phyloP scores from a whole-genome alignment of 1,284 basidiomycete species.

The Agroathelia rolfsii region DNA sequence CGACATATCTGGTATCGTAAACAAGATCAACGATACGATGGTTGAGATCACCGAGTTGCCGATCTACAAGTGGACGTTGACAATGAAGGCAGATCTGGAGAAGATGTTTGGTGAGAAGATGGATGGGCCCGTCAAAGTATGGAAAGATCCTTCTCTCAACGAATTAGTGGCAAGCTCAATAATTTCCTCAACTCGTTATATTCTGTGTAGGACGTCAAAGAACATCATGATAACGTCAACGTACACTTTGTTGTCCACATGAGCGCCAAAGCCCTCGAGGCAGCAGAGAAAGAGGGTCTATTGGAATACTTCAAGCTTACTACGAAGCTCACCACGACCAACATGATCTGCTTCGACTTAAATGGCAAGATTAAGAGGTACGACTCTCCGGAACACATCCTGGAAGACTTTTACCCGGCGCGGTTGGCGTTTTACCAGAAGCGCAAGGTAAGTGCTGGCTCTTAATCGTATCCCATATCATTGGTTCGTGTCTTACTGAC shows the following conservation, averaged over 20 bases:
- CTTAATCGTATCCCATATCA: too few relatives aligned
- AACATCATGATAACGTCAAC: conserved; percentile 89
- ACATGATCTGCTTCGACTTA: conserved; percentile 99
- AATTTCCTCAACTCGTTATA: too few relatives aligned
- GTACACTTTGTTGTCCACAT: conserved; percentile 88
- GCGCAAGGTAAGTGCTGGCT: conserved; percentile 61
- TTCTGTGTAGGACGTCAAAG: conserved; percentile 78
- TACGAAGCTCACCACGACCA: conserved; percentile 76
- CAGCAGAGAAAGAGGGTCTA: conserved; percentile 84
- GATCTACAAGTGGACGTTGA: conserved; percentile 91
- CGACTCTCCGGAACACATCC: conserved; percentile 80
- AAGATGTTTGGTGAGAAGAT: conserved; percentile 68
- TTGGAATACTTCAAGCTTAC: conserved; percentile 89
- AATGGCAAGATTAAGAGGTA: conserved; percentile 97
- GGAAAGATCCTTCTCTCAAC: too few relatives aligned
- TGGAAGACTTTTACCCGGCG: conserved; percentile 89
- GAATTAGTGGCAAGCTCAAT: too few relatives aligned
- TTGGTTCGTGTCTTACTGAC: too few relatives aligned
- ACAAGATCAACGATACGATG: conserved; percentile 79
- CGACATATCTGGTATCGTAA: conserved; percentile 71
- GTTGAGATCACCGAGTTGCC: conserved; percentile 95
- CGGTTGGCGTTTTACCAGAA: conserved; percentile 90
- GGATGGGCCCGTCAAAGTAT: conserved; percentile 55
- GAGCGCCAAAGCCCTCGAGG: conserved; percentile 72
- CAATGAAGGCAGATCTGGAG: conserved; percentile 89